These are phyloP conservation scores for Tricholoma sp. DNA, from an alignment of 768 basidiomycete genomes.

Conservation along the genomic window DNA sequence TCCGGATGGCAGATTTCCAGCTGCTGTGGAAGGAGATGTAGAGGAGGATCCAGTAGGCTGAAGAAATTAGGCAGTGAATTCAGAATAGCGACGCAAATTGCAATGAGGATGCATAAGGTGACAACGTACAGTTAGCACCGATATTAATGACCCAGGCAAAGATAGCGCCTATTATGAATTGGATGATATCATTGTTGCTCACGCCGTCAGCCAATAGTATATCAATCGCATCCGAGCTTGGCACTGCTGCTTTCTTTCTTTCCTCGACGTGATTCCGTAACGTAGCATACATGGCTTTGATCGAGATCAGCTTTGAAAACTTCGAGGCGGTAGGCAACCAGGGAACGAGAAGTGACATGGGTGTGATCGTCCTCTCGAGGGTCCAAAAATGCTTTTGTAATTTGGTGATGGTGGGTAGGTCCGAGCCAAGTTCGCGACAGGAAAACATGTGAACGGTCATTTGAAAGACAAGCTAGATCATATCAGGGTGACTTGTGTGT, in stretches of 20 bases:
- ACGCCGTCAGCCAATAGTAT: slow-evolving; percentile 25
- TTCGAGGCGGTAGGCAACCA: slow-evolving; percentile 29
- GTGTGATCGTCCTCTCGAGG: slow-evolving; percentile 28
- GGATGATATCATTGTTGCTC: slow-evolving; percentile 20
- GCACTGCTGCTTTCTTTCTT: slow-evolving; percentile 19
- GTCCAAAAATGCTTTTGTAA: slow-evolving; percentile 16
- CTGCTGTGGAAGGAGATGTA: slow-evolving; percentile 24
- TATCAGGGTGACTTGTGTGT: background rate
- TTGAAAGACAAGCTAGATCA: slow-evolving; percentile 21
- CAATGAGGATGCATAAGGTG: background rate
- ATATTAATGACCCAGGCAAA: slow-evolving; percentile 35
- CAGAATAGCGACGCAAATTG: background rate
- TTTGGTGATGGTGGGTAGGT: slow-evolving; percentile 13
- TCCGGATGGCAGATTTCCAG: slow-evolving; percentile 26
- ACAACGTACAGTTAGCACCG: slow-evolving; percentile 24
- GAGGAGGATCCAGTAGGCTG: slow-evolving; percentile 33
- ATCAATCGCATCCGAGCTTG: slow-evolving; percentile 29
- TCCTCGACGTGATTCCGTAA: slow-evolving; percentile 22
- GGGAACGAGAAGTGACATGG: slow-evolving; percentile 26
- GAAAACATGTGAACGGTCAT: slow-evolving; percentile 26
- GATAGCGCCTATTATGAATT: slow-evolving; percentile 29
- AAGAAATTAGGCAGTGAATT: background rate
- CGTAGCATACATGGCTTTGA: slow-evolving; percentile 21
- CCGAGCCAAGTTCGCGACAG: slow-evolving; percentile 21
- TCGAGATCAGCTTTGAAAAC: slow-evolving; percentile 23